These are phyloP conservation scores for Penstemon barbatus DNA, from an alignment of 257 asterid species.

Conservation along the genomic window DNA sequence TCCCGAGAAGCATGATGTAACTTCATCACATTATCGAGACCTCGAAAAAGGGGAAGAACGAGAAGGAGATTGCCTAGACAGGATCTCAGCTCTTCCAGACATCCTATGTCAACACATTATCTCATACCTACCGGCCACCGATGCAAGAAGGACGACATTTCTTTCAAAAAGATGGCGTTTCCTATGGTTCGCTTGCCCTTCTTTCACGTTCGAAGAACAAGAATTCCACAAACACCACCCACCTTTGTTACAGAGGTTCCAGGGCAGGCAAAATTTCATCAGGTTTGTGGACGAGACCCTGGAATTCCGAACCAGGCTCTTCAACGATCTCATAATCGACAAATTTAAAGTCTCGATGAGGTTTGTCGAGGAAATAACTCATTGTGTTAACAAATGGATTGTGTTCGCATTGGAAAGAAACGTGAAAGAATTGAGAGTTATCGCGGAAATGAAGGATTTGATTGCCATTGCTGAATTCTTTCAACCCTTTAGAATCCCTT, in stretches of 20 bases:
- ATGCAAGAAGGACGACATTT: constrained; percentile 31
- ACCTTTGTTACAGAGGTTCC: constrained; percentile 29
- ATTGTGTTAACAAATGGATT: constrained; percentile 28
- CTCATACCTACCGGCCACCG: constrained; percentile 29
- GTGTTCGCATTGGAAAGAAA: constrained; percentile 29
- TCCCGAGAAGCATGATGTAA: background rate
- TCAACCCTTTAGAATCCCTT: constrained; percentile 33
- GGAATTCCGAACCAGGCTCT: background rate
- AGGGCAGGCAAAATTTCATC: constrained; percentile 34
- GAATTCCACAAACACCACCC: constrained; percentile 28
- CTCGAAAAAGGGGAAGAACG: background rate
- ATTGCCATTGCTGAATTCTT: constrained; percentile 34
- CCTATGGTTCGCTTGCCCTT: constrained; percentile 31
- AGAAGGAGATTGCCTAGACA: constrained; percentile 8
- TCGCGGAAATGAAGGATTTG: constrained; percentile 33
- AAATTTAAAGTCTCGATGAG: constrained; percentile 27
- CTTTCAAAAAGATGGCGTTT: constrained; percentile 41
- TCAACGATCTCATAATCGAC: constrained; percentile 28
- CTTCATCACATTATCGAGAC: background rate
- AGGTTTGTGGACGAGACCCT: constrained; percentile 30
- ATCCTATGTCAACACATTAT: constrained; percentile 32
- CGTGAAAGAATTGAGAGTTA: constrained; percentile 30
- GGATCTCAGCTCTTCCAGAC: constrained; percentile 38
- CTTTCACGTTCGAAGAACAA: constrained; percentile 31
- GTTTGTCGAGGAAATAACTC: constrained; percentile 27